Base-by-base conservation (phyloP, 192 early-diverging fungal species). In the Coemansia sp. region DNA sequence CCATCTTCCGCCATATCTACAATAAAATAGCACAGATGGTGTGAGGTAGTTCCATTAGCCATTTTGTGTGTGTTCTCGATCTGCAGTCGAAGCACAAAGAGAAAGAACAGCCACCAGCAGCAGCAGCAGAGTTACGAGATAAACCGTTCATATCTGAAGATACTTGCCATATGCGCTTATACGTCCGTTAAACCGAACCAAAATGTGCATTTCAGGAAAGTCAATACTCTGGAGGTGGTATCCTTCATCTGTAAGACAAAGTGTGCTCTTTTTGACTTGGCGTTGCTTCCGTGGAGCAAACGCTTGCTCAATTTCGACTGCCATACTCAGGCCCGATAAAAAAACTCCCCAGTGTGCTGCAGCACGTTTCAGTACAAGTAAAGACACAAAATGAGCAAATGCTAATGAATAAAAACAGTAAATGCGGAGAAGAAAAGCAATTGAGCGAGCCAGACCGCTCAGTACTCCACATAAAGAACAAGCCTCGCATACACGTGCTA, bases 221-320 rank as follows among this genome's bases (percentile, higher is more conserved):
- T 80, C 65, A 50, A 65, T 42, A 57, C 77, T 80, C 28, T 56
- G 77, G 17, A 80, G 31, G 11, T 23, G 56, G 45, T 80, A 80
- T 3, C 77, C 77, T 5, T 38, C 34, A 4, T 65, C 55, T 33
- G 57, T 14, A 15, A 74, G n/a, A 6, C 61, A 65, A 20, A 80
- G 44, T 2, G 29, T 50, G 52, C 77, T 71, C 13, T 48, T 45
- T 34, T 34, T 38, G n/a, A 76, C 47, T 61, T 76, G 70, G 17
- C 40, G n/a, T 27, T 41, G 53, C 41, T 13, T 19, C 45, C 22
- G n/a, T n/a, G n/a, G 48, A 28, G 40, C 10, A 13, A 23, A 23
- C 3, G 44, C 6, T 22, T 10, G 44, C 44, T 47, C 44, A 23
- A 47, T 23, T 47, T 47, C 44, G 22, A 47, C 44, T 7, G 44